phyloP scores from a whole-genome alignment of 345 rosid genomes.

The Bretschneidera sinensis region DNA sequence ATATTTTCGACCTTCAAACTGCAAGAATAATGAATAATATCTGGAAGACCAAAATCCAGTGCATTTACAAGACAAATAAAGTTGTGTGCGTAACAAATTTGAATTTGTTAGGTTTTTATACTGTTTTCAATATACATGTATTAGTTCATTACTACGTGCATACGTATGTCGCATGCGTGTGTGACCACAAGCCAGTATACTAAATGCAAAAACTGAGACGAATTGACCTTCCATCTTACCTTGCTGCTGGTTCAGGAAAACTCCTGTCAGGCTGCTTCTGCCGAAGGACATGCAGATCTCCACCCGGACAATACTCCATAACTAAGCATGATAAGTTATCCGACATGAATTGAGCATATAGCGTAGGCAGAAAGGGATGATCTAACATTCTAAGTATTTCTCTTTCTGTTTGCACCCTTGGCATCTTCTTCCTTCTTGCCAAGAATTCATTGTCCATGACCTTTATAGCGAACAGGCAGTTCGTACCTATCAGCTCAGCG shows the following conservation, averaged over 20 bases:
- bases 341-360: slow-evolving; percentile 74
- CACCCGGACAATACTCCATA: slow-evolving; percentile 99
- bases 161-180: too few relatives aligned
- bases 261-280: slow-evolving; percentile 80
- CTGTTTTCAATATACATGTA: too few relatives aligned
- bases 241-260: slow-evolving; percentile 82
- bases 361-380: slow-evolving; percentile 93
- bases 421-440: slow-evolving; percentile 82
- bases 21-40: too few relatives aligned
- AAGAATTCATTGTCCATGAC: slow-evolving; percentile 94
- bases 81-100: too few relatives aligned
- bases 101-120: too few relatives aligned
- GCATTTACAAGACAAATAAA: too few relatives aligned
- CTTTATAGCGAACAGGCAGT: slow-evolving; percentile 82
- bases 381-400: slow-evolving; percentile 82
- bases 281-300: slow-evolving; percentile 89
- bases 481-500: slow-evolving; percentile 71
- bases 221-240: slow-evolving; percentile 36
- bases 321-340: slow-evolving; percentile 85
- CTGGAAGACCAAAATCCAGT: too few relatives aligned
- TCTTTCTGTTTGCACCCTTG: slow-evolving; percentile 86
- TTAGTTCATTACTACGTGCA: too few relatives aligned
- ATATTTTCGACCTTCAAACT: too few relatives aligned
- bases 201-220: neutral
- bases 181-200: too few relatives aligned